Evolutionary conservation across 805 yeast species (phyloP).

Genomic region (Kuraishia ogatae): DNA sequence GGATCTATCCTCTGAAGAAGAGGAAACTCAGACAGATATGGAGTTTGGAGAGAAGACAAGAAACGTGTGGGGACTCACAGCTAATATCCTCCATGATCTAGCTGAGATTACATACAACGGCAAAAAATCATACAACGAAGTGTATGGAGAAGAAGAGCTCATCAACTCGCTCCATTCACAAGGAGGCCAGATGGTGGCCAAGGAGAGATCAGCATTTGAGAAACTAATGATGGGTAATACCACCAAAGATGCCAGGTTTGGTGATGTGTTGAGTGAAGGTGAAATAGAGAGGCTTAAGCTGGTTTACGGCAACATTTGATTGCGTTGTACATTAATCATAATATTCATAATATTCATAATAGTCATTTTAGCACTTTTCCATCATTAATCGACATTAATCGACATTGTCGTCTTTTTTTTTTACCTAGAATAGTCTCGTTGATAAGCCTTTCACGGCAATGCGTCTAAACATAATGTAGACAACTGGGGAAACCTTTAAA

Average conservation of each 20-base stretch:
- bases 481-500: too few species aligned
- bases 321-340: background rate
- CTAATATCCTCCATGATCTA: conserved; percentile 67
- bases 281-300: conserved; percentile 33
- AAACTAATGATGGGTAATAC: conserved; percentile 34
- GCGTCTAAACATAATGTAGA: too few species aligned
- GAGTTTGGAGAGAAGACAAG: conserved; percentile 39
- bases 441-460: too few species aligned
- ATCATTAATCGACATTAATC: background rate
- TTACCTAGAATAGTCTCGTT: too few species aligned
- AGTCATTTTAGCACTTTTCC: background rate
- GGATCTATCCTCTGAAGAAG: conserved; percentile 52
- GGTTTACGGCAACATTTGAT: conserved; percentile 24
- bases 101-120: conserved; percentile 46
- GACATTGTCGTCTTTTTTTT: too few species aligned
- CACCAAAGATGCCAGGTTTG: conserved; percentile 31
- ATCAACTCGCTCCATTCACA: conserved; percentile 44
- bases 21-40: conserved; percentile 25
- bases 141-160: conserved; percentile 58
- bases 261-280: conserved; percentile 32
- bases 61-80: conserved; percentile 80
- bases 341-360: background rate
- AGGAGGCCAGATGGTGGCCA: conserved; percentile 45
- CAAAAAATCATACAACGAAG: conserved; percentile 16
- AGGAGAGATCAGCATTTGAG: conserved; percentile 46